These are phyloP conservation scores for Byssothecium circinans DNA, from an alignment of 2,329 filamentous ascomycete species.

Conservation along the genomic window DNA sequence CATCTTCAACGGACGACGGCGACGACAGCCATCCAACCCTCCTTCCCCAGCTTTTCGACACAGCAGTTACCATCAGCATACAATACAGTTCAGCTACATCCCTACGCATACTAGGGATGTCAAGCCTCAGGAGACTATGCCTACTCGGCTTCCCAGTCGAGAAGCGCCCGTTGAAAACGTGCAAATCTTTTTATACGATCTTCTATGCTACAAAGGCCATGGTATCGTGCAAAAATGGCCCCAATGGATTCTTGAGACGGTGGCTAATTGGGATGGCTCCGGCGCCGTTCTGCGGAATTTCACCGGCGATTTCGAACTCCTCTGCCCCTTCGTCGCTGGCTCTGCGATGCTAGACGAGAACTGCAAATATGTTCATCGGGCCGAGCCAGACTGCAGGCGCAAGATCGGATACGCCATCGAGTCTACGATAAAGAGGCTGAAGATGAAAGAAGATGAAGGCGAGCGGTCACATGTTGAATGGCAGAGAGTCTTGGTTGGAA, in stretches of 20 bases:
- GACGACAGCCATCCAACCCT: not conserved
- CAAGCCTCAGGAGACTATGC: constrained; percentile 2
- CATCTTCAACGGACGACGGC: not conserved
- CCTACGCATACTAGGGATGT: constrained; percentile 2
- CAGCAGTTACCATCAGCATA: not conserved
- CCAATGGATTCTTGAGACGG: constrained; percentile 32
- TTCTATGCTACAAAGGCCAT: constrained; percentile 18
- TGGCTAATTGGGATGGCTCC: constrained; percentile 18
- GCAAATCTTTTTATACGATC: constrained; percentile 22
- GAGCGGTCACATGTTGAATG: constrained; percentile 1
- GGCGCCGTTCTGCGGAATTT: constrained; percentile 15
- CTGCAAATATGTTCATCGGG: not conserved
- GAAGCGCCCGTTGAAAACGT: constrained; percentile 16
- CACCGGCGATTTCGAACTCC: constrained; percentile 6
- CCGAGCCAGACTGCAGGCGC: constrained; percentile 7
- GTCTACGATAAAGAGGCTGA: constrained; percentile 3
- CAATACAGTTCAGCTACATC: not conserved
- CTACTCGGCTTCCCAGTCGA: constrained; percentile 7
- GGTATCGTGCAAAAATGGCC: constrained; percentile 16
- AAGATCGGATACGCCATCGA: constrained; percentile 3
- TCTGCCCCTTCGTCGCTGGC: constrained; percentile 16
- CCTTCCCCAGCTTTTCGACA: not conserved
- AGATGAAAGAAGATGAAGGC: constrained; percentile 1
- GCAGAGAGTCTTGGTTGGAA: not conserved
- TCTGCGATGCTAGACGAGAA: constrained; percentile 5